Percentiles rank a stretch among this genome's conserved stretches.
Conservation (phyloP, 805 yeast species). For the Komagataella mondaviorum region DNA sequence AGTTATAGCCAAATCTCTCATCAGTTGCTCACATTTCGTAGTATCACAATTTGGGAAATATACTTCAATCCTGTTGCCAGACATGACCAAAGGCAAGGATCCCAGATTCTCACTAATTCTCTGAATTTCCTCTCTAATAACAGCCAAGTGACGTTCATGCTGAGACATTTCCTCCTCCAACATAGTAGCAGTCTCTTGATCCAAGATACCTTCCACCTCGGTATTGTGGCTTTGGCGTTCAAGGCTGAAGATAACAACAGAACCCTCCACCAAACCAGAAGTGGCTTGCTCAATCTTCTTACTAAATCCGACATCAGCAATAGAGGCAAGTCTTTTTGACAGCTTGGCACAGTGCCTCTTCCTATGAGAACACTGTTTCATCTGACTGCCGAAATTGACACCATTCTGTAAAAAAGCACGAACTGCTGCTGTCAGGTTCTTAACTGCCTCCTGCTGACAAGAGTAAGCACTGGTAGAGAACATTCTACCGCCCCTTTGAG, state of each 20-base stretch:
- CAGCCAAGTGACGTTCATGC: conserved; percentile 26
- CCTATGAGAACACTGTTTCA: conserved; percentile 9
- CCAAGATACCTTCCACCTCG: conserved; percentile 28
- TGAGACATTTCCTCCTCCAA: conserved; percentile 21
- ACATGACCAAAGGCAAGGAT: conserved; percentile 38
- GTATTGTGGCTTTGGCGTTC: conserved; percentile 19
- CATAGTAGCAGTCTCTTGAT: conserved; percentile 26
- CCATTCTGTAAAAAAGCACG: conserved; percentile 22
- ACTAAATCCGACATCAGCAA: conserved; percentile 15
- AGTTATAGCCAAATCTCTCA: conserved; percentile 45
- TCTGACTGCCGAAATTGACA: conserved; percentile 11
- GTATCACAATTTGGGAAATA: conserved; percentile 65
- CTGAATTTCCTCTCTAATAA: conserved; percentile 27
- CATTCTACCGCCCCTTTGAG: conserved; percentile 20
- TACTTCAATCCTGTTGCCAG: conserved; percentile 31
- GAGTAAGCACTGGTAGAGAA: conserved; percentile 21
- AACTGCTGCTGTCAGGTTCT: conserved; percentile 37
- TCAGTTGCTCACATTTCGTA: conserved; percentile 37
- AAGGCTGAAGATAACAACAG: conserved; percentile 45
- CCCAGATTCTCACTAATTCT: conserved; percentile 42
- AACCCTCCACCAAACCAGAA: conserved; percentile 20
- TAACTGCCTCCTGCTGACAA: conserved; percentile 41
- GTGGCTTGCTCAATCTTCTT: conserved; percentile 16
- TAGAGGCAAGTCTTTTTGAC: conserved; percentile 7
- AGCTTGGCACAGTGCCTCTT: neutral